Evolutionary conservation across 495 filamentous ascomycete genomes (phyloP).

Genomic region (Ascobolus immersus): DNA sequence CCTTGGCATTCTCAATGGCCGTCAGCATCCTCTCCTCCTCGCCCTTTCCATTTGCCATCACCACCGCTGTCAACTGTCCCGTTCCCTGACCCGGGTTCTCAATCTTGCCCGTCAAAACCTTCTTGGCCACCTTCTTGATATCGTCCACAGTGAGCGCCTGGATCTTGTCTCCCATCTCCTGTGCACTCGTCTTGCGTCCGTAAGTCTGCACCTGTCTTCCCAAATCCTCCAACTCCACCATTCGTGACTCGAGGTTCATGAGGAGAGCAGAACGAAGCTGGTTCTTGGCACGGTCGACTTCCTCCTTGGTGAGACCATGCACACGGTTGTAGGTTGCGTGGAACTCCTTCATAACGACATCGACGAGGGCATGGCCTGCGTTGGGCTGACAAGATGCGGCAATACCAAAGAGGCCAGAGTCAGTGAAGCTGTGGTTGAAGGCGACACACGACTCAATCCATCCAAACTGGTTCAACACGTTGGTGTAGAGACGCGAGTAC

Average conservation of each 20-base stretch:
- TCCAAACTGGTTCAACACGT: conserved; percentile 86
- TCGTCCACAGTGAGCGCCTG: conserved; percentile 58
- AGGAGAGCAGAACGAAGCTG: conserved; percentile 72
- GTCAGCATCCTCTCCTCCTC: conserved; percentile 22
- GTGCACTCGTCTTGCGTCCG: conserved; percentile 66
- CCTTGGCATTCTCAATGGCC: not conserved
- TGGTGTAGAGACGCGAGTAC: conserved; percentile 92
- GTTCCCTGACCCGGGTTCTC: conserved; percentile 52
- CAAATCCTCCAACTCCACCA: conserved; percentile 97
- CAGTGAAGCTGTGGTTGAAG: conserved; percentile 93
- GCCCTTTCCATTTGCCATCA: conserved; percentile 50
- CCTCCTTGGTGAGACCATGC: conserved; percentile 38
- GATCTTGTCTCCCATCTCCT: conserved; percentile 79
- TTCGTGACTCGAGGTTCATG: conserved; percentile 92
- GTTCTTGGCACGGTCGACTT: conserved; percentile 94
- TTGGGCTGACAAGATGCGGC: conserved; percentile 57
- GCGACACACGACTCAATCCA: conserved; percentile 89
- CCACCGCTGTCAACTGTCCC: conserved; percentile 77
- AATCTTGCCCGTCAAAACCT: conserved; percentile 53
- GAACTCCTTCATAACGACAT: conserved; percentile 73
- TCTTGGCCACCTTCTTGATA: conserved; percentile 55
- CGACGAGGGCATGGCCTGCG: conserved; percentile 52
- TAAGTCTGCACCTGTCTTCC: conserved; percentile 91
- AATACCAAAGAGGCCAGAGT: conserved; percentile 87
- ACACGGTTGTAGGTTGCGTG: conserved; percentile 33